These are phyloP conservation scores for Cutaneotrichosporon cavernicola DNA, from an alignment of 1,284 basidiomycete genomes.

Conservation along the genomic window DNA sequence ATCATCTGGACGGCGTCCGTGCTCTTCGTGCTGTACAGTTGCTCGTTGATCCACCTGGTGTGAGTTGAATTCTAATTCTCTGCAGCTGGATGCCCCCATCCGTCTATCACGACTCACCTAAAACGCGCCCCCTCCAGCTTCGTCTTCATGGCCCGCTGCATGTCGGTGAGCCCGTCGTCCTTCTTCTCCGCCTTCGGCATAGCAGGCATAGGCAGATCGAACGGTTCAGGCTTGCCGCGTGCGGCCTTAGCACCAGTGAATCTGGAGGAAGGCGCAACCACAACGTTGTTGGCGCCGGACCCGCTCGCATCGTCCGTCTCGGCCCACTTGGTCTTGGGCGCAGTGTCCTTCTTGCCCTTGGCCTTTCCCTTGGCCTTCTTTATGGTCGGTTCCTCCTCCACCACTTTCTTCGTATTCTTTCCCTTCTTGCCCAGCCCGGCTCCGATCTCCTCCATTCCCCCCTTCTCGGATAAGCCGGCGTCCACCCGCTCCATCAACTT, in stretches of 20 bases:
- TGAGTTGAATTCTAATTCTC: not conserved
- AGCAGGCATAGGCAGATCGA: conserved; percentile 28
- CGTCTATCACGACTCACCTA: conserved; percentile 57
- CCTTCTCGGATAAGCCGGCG: conserved; percentile 44
- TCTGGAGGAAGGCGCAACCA: not conserved
- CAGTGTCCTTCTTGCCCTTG: not conserved
- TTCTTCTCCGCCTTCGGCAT: conserved; percentile 22
- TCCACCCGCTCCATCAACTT: conserved; percentile 68
- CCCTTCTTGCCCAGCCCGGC: conserved; percentile 43
- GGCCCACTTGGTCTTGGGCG: conserved; percentile 3
- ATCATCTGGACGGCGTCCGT: conserved; percentile 73
- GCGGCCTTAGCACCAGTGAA: conserved; percentile 10
- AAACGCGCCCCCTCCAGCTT: conserved; percentile 81
- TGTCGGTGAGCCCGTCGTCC: conserved; percentile 60
- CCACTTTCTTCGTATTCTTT: conserved; percentile 10
- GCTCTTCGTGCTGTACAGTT: conserved; percentile 78
- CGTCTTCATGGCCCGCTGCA: conserved; percentile 73
- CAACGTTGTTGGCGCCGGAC: conserved; percentile 8
- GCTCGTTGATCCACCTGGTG: conserved; percentile 78
- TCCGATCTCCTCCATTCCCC: conserved; percentile 23
- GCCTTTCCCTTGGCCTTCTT: conserved; percentile 13
- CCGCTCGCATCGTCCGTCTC: conserved; percentile 6
- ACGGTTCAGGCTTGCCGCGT: conserved; percentile 25
- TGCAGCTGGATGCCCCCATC: not conserved
- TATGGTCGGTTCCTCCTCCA: not conserved